phyloP scores from a whole-genome alignment of 75 land plant species.

The Cupressus sempervirens region DNA sequence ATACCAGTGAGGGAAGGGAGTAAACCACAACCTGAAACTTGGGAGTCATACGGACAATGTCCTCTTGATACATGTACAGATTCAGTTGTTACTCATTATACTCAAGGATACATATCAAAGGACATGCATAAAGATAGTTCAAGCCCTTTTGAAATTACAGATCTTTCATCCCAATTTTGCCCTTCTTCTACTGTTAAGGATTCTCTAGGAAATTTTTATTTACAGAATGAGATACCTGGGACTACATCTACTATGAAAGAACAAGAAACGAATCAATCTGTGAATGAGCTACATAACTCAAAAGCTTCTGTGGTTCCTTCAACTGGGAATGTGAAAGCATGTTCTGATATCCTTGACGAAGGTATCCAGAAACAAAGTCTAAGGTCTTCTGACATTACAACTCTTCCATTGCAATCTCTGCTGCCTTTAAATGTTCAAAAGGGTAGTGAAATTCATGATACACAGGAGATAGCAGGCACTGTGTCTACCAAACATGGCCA shows the following conservation, averaged over 20 bases:
- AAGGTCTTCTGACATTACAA: not conserved
- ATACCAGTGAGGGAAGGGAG: not conserved
- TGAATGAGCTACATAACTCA: not conserved
- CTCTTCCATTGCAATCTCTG: not conserved
- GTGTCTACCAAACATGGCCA: not conserved
- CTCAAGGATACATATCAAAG: not conserved
- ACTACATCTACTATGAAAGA: not conserved
- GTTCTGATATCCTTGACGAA: not conserved
- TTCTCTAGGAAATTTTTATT: not conserved
- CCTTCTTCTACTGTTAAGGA: slow-evolving; percentile 3
- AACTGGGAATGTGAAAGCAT: not conserved
- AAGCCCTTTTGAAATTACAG: not conserved
- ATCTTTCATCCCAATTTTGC: not conserved
- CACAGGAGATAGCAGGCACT: not conserved
- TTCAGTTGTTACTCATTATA: not conserved
- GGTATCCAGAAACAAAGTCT: not conserved
- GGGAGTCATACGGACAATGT: not conserved
- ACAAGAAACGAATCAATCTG: not conserved
- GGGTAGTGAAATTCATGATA: not conserved
- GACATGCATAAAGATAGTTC: not conserved
- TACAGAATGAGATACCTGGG: not conserved
- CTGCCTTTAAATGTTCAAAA: not conserved
- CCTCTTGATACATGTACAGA: not conserved
- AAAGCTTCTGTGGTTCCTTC: not conserved
- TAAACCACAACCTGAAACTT: slow-evolving; percentile 3